Conservation (phyloP, 345 rosid genomes). For the Pugionium dolabratum region DNA sequence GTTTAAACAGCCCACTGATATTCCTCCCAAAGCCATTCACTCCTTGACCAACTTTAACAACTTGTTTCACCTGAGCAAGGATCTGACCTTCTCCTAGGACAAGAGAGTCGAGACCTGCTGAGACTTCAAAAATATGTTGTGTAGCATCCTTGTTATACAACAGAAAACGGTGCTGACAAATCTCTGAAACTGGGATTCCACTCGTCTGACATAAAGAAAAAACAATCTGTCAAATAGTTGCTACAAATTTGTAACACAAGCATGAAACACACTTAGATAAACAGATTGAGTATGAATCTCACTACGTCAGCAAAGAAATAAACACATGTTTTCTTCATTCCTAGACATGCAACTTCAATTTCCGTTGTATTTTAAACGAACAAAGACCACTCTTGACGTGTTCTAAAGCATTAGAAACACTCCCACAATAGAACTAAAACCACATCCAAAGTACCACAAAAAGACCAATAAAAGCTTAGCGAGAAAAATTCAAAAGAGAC, state of each 20-base stretch:
- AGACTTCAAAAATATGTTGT: constrained; percentile 82
- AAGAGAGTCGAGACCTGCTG: constrained; percentile 90
- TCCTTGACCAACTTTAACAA: constrained; percentile 75
- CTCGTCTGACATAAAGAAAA: constrained; percentile 56
- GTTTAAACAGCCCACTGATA: constrained; percentile 71
- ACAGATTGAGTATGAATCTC: background rate
- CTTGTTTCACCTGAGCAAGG: constrained; percentile 79
- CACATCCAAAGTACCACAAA: background rate
- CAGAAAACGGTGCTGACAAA: constrained; percentile 77
- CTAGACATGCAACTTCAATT: background rate
- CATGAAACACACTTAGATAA: background rate
- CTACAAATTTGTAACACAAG: background rate
- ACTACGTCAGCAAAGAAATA: background rate
- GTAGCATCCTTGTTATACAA: constrained; percentile 88
- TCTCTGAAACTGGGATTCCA: constrained; percentile 68
- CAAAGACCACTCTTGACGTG: background rate
- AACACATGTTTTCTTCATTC: background rate
- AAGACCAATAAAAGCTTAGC: background rate
- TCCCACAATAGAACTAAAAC: background rate
- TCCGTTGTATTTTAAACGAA: background rate
- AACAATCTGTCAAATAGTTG: constrained; percentile 8
- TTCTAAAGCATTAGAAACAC: constrained; percentile 1
- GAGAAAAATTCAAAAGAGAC: background rate
- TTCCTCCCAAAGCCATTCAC: constrained; percentile 74
- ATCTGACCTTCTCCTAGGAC: constrained; percentile 85